phyloP scores from a whole-genome alignment of 345 rosid genomes.

The Noccaea bulbosa region DNA sequence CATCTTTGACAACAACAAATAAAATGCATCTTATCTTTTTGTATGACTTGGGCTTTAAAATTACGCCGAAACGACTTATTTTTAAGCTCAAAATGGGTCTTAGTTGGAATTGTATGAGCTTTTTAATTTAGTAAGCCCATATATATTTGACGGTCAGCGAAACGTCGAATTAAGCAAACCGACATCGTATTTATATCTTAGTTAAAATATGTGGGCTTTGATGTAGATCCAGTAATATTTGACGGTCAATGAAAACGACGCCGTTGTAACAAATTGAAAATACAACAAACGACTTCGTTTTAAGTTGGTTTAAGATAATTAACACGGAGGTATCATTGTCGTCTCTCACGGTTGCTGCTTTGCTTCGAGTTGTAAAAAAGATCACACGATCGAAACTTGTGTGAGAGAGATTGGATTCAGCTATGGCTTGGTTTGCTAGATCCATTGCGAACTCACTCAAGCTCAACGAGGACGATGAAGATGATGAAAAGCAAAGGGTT shows the following conservation, averaged over 20 bases:
- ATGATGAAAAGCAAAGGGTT: conserved; percentile 35
- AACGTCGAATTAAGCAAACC: too few relatives aligned
- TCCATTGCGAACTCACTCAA: conserved; percentile 79
- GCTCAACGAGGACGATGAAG: conserved; percentile 63
- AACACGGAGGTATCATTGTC: background rate
- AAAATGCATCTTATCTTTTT: background rate
- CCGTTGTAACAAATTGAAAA: background rate
- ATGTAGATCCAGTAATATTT: background rate
- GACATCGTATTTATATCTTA: too few relatives aligned
- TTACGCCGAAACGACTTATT: too few relatives aligned
- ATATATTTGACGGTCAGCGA: too few relatives aligned
- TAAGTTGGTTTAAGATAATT: background rate
- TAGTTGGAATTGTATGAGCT: too few relatives aligned
- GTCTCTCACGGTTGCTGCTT: background rate
- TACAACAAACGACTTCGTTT: background rate
- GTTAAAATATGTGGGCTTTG: background rate
- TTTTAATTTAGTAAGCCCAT: too few relatives aligned
- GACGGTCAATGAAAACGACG: background rate
- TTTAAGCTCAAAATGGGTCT: too few relatives aligned
- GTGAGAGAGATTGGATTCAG: conserved; percentile 33
- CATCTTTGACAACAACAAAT: background rate
- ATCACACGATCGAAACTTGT: conserved; percentile 28
- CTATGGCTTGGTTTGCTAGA: conserved; percentile 88
- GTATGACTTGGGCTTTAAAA: background rate
- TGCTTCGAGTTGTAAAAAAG: conserved; percentile 22